Base-by-base conservation (phyloP, 2,329 filamentous ascomycete species). In the Colletotrichum gloeosporioides region DNA sequence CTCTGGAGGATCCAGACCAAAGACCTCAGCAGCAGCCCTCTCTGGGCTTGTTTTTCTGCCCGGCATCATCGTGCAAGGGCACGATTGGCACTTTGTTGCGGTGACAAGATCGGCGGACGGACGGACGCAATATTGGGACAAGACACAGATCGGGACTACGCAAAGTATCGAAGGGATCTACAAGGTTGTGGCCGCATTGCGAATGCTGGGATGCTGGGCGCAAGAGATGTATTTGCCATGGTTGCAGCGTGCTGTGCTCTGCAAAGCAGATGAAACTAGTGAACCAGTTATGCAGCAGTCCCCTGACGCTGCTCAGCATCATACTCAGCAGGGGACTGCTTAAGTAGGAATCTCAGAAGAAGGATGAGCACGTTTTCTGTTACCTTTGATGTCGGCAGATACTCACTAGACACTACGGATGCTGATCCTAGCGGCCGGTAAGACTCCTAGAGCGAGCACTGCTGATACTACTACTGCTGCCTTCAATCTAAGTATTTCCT, bases 71-170 rank as follows among this genome's bases (percentile, higher is more conserved):
- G 68, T 80, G 6, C 71, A 79, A 57, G 78, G 79, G 6, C 77
- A 79, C 59, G 74, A 75, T 27, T 79, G 77, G 79, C 67, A 78
- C 22, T 80, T 79, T 22, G 73, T 80, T 22, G 73, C 78, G 0
- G 76, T 75, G 4, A 76, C 77, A 39, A 75, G 64, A 68, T 57
- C 57, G 69, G 73, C 72, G 68, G 71, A 34, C 69, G 55, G 25
- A n/a, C 76, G 55, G 63, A 73, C 18, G 53, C 73, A 29, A 7
- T 25, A 25, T n/a, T 55, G 49, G 53, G 53, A 55, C 3, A 55
- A 55, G 22, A 55, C 77, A 12, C 63, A 31, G 31, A 39, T 77
- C 4, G 78, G 78, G 12, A 64, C 73, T 13, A 79, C 76, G 29
- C 66, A 76, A 34, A 71, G 64, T 12, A 73, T 74, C 32, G 39